Evolutionary conservation across 2,329 filamentous ascomycete species (phyloP), one percentile per base, ranked within the genome.

Genomic region (Apiospora malaysiana): DNA sequence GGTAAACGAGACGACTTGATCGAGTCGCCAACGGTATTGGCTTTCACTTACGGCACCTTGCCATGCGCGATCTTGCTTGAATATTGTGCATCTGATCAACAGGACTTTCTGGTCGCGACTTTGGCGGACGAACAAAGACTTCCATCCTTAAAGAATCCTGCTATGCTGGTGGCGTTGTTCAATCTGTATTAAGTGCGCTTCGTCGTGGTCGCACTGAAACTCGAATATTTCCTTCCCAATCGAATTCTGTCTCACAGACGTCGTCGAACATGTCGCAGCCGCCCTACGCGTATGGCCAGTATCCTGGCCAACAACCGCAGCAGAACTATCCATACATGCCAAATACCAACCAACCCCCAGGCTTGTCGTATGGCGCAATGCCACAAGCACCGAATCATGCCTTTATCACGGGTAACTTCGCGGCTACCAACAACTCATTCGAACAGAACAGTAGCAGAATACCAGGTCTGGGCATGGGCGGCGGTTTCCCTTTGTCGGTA

Each of bases 401-500:
- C 32, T 37, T 25, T 51, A 40, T 56, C 27, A 25, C 67, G 25
- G 67, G 67, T 49, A 56, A 56, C 37, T 56, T 68, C 14, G 63
- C 68, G 18, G 69, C 67, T 32, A 63, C 68, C 14, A 71, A 65
- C 23, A 47, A 66, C 27, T 63, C 72, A 0, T 76, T 74, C 43
- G 74, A 76, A 7, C 71, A 74, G 10, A 74, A 69, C 42, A 32
- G 45, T n/a, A 68, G 67, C 47, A 68, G 45, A 40, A 68, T 68
- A 68, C 67, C 67, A 40, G 67, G 67, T 40, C 46, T 68, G 23
- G 67, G 67, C 32, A 68, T 68, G 67, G 46, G 67, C 16, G 46
- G 46, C 12, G 47, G n/a, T 18, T 42, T 40, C 27, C 46, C 45
- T 56, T 51, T 27, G 37, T 42, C 46, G 10, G 37, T 43, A 25